Conservation (phyloP, 1,284 basidiomycete genomes). For the Microstroma glucosiphilum region DNA sequence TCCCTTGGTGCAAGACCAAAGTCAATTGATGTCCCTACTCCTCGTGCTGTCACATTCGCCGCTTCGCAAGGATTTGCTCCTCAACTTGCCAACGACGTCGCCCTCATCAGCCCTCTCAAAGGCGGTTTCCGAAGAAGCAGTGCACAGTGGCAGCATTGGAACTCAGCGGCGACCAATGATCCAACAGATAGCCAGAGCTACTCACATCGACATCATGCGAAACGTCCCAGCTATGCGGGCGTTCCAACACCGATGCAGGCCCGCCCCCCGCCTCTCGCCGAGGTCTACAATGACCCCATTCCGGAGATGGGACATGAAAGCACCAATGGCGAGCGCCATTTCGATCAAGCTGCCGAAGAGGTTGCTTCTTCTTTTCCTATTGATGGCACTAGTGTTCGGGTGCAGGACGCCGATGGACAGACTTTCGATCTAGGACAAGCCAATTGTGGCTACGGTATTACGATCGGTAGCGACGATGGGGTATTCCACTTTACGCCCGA, state of each 20-base stretch:
- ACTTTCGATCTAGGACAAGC: background rate
- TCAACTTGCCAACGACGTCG: background rate
- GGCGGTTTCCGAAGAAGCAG: background rate
- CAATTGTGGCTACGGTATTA: background rate
- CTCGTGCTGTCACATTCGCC: background rate
- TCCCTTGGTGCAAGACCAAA: background rate
- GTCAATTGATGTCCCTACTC: background rate
- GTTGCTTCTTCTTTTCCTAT: background rate
- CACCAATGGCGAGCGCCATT: background rate
- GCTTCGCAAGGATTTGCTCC: background rate
- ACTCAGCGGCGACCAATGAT: background rate
- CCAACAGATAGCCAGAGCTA: no score
- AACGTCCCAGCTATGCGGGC: no score
- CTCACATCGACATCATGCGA: no score
- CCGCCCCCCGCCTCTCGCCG: no score
- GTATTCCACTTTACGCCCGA: slow-evolving; percentile 5
- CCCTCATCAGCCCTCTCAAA: background rate
- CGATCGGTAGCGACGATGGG: background rate
- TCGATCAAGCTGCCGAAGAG: background rate
- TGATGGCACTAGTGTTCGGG: background rate
- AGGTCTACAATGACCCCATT: background rate
- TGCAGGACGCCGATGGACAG: background rate
- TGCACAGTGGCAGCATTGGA: background rate
- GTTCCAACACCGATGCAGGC: no score
- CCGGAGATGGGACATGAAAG: background rate